A percentile compares a stretch with the other conserved stretches of the same genome.
These are phyloP conservation scores for Gloeophyllum trabeum DNA, from an alignment of 768 basidiomycete genomes.

Conservation along the genomic window DNA sequence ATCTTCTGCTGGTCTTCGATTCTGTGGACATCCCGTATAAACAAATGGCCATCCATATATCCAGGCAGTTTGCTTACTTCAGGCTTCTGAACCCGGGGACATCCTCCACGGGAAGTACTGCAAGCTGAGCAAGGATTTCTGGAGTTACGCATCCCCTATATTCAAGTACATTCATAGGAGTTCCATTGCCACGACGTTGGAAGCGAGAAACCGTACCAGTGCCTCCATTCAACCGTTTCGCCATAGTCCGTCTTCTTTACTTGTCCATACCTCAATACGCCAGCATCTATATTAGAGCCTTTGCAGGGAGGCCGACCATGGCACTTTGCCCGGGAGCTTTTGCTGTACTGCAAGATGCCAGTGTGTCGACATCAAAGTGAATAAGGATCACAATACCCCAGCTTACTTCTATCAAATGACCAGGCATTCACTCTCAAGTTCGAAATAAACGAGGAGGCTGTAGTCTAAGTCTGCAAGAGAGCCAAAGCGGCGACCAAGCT, in stretches of 20 bases:
- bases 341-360: slow-evolving; percentile 69
- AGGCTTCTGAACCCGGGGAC: slow-evolving; percentile 42
- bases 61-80: slow-evolving; percentile 25
- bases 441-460: too few species aligned
- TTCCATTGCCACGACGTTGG: neutral
- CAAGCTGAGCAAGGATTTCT: slow-evolving; percentile 38
- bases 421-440: too few species aligned
- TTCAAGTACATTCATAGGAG: slow-evolving; percentile 2
- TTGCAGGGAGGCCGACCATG: slow-evolving; percentile 53
- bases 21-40: slow-evolving; percentile 12
- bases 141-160: slow-evolving; percentile 65
- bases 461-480: too few species aligned
- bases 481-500: too few species aligned
- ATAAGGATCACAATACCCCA: too few species aligned
- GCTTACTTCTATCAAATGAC: too few species aligned
- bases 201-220: slow-evolving; percentile 39
- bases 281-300: slow-evolving; percentile 38
- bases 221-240: slow-evolving; percentile 64
- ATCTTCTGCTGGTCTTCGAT: slow-evolving; percentile 54
- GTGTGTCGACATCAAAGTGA: too few species aligned
- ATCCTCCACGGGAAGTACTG: slow-evolving; percentile 25
- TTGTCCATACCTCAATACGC: slow-evolving; percentile 53
- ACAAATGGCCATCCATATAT: neutral
- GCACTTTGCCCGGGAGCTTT: slow-evolving; percentile 57
- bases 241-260: slow-evolving; percentile 24